Percentiles rank a stretch among this genome's conserved stretches.
Evolutionary conservation across 139 green algal genomes (phyloP).

Genomic region (Picochlorum sp.): DNA sequence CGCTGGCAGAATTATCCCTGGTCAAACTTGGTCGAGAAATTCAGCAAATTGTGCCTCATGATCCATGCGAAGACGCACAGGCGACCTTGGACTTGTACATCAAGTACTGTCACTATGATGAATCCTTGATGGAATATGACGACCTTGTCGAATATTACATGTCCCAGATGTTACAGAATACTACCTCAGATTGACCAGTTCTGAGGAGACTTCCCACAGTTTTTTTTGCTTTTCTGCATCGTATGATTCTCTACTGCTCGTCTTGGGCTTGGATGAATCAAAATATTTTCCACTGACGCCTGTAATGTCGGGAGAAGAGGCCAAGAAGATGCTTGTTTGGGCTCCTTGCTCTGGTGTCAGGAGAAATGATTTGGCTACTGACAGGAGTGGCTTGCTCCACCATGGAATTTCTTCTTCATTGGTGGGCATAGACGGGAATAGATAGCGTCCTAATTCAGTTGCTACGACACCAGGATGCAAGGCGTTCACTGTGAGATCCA

Average conservation of each 20-base stretch:
- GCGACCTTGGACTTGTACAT: conserved; percentile 31
- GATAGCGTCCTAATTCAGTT: conserved; percentile 65
- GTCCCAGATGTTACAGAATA: conserved; percentile 11
- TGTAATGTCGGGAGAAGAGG: conserved; percentile 45
- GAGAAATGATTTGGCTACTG: conserved; percentile 12
- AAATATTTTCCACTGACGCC: conserved; percentile 70
- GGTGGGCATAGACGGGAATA: neutral
- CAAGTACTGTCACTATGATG: conserved; percentile 17
- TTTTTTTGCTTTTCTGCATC: conserved; percentile 20
- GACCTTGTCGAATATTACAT: conserved; percentile 27
- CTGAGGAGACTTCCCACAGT: conserved; percentile 53
- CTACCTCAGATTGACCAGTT: conserved; percentile 33
- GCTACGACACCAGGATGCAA: conserved; percentile 76
- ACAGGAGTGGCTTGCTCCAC: conserved; percentile 36
- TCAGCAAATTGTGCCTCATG: conserved; percentile 10
- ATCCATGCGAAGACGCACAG: conserved; percentile 24
- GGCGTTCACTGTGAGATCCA: conserved; percentile 48
- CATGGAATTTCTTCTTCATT: neutral
- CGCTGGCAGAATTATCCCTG: conserved; percentile 10
- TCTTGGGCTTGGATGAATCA: conserved; percentile 36
- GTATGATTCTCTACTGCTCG: conserved; percentile 22
- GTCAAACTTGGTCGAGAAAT: conserved; percentile 21
- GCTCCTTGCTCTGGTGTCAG: conserved; percentile 49
- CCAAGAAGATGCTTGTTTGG: conserved; percentile 68
- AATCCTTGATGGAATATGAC: conserved; percentile 19